A percentile compares a stretch with the other conserved stretches of the same genome.
These are phyloP conservation scores for Gentiana macrophylla DNA, from an alignment of 257 asterid species.

Conservation along the genomic window DNA sequence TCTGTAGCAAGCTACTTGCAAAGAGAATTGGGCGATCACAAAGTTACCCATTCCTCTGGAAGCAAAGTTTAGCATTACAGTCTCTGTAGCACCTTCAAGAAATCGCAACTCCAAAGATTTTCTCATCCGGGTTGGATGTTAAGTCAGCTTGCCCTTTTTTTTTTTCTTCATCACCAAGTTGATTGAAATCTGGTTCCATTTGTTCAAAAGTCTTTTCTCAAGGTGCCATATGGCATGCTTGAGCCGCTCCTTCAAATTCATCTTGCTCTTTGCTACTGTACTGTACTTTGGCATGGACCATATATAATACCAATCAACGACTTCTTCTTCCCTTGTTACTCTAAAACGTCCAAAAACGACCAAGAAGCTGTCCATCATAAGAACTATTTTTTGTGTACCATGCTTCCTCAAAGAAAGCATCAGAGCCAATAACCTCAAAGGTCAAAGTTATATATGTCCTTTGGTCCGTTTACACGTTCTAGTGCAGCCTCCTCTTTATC, in stretches of 20 bases:
- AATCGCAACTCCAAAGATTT: conserved; percentile 31
- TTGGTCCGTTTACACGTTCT: conserved; percentile 14
- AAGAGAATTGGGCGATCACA: too few relatives aligned
- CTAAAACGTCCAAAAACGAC: conserved; percentile 67
- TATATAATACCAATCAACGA: conserved; percentile 79
- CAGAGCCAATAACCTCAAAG: conserved; percentile 54
- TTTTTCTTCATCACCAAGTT: conserved; percentile 51
- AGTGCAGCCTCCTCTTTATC: conserved; percentile 25
- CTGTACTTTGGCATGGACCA: conserved; percentile 94
- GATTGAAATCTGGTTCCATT: conserved; percentile 37
- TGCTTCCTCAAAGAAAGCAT: conserved; percentile 41
- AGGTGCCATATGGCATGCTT: conserved; percentile 52
- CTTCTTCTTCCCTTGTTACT: conserved; percentile 72
- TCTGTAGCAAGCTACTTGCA: too few relatives aligned
- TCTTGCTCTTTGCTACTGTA: conserved; percentile 52
- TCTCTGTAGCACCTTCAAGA: conserved; percentile 27
- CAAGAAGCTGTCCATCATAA: conserved; percentile 60
- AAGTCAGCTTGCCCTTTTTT: conserved; percentile 71
- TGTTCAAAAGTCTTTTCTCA: conserved; percentile 75
- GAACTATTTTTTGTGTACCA: conserved; percentile 57
- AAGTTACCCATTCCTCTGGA: conserved; percentile 21
- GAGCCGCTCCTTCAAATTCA: conserved; percentile 72
- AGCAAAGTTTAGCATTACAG: conserved; percentile 71
- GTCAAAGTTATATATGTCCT: conserved; percentile 38
- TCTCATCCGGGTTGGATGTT: conserved; percentile 49